Conservation (phyloP, 352 stramenopile genomes). For the Nothophytophthora sp. region DNA sequence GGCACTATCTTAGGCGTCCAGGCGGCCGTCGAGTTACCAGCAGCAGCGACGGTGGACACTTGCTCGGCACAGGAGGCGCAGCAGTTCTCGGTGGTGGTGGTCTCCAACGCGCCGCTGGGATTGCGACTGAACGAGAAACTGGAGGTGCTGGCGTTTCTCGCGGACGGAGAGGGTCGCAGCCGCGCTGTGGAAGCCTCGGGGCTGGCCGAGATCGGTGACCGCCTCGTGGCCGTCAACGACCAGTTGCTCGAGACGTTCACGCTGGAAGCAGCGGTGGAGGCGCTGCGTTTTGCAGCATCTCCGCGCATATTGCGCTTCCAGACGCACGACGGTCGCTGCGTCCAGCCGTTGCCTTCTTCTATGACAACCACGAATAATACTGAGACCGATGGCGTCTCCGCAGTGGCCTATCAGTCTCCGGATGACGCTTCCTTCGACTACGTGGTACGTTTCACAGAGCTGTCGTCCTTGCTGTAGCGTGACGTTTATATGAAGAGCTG, state of each 20-base stretch:
- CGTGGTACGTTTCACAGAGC: conserved; percentile 32
- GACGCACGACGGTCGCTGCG: conserved; percentile 51
- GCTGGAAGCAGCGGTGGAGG: conserved; percentile 39
- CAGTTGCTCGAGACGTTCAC: conserved; percentile 30
- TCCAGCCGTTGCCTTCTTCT: conserved; percentile 3
- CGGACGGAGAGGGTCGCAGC: conserved; percentile 49
- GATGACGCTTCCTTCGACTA: conserved; percentile 41
- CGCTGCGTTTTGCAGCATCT: conserved; percentile 35
- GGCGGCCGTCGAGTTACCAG: neutral
- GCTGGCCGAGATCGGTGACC: conserved; percentile 70
- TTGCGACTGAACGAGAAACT: conserved; percentile 63
- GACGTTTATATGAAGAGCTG: neutral
- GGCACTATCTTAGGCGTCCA: neutral
- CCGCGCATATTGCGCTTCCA: conserved; percentile 66
- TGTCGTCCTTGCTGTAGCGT: neutral
- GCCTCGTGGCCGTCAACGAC: conserved; percentile 60
- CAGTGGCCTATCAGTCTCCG: conserved; percentile 11
- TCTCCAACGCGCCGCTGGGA: conserved; percentile 45
- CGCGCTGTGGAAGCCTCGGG: conserved; percentile 62
- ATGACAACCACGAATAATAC: conserved; percentile 15
- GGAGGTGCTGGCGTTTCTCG: conserved; percentile 66
- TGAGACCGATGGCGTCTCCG: conserved; percentile 11
- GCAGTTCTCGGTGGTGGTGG: conserved; percentile 50
- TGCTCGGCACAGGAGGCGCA: conserved; percentile 21
- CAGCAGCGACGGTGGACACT: neutral